Base-by-base conservation (phyloP, 768 basidiomycete genomes). In the Mycena crocata region DNA sequence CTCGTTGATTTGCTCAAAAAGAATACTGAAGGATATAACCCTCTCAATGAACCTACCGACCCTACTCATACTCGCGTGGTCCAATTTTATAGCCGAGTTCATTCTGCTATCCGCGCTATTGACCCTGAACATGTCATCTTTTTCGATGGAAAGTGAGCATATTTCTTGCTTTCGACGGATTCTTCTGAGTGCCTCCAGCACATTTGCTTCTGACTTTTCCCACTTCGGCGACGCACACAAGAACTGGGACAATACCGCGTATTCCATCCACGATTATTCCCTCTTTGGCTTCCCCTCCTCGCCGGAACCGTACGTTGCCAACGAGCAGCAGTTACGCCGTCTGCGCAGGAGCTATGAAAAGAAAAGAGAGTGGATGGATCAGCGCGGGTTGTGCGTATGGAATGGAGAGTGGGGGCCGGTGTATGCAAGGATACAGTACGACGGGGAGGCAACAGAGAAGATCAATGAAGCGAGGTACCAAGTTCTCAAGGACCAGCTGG, bases 371-470 rank as follows among this genome's bases (percentile, higher is more conserved):
- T 94, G 90, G 90, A 90, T 92, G 90, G 88, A 91, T 69, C 79
- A 87, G 75, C 80, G 83, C 6, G 84, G 85, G 1, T 78, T 90
- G 35, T 90, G 89, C 64, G 90, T 92, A 23, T 89, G 90, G 91
- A 92, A 93, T 70, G 93, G 93, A 21, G 93, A 93, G 76, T 94
- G 89, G 85, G 94, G 93, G 23, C 92, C 93, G 3, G 92, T 94
- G 26, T 94, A 94, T 68, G 90, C 91, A 4, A 80, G 90, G 67
- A 79, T 79, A 76, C 83, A 87, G 56, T 88, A 85, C 65, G 87
- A 88, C 5, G 89, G 90, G 3, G 83, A 81, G 2, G 77, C 79
- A 52, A 91, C 88, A 59, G 89, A 93, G 30, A 71, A 73, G 45
- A 91, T 92, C 78, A 94, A 95, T 78, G 82, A 85, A 66, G 74